Conservation (phyloP, 1,284 basidiomycete species). For the Heliocybe sulcata region DNA sequence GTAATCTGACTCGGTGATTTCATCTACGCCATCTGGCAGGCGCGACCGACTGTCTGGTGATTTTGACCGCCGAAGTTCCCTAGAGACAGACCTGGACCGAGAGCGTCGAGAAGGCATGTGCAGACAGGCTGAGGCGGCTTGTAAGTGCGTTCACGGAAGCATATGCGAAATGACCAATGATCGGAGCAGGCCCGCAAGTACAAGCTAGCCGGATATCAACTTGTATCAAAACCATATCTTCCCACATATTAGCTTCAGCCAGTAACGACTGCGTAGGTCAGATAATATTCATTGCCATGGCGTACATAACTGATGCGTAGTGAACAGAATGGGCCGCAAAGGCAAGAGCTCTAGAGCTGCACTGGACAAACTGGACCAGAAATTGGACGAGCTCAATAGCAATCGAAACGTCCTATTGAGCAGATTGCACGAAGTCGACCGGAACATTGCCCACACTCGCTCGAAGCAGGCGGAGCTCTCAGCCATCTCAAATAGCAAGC, state of each 20-base stretch:
- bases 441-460: not conserved
- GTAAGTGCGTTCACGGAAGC: not conserved
- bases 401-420: not conserved
- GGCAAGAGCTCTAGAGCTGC: not conserved
- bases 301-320: not conserved
- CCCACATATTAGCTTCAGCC: too few relatives aligned
- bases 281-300: not conserved
- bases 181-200: too few relatives aligned
- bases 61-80: slow-evolving; percentile 28
- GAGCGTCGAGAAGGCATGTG: not conserved
- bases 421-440: not conserved
- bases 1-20: slow-evolving; percentile 68
- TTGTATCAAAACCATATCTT: too few relatives aligned
- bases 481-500: not conserved
- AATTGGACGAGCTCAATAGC: not conserved
- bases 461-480: not conserved
- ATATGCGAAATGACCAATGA: not conserved
- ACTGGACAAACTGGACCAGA: not conserved
- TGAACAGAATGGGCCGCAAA: not conserved
- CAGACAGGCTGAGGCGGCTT: not conserved
- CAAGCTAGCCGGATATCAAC: too few relatives aligned
- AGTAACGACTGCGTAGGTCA: too few relatives aligned
- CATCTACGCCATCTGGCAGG: slow-evolving; percentile 45
- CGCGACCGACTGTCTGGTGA: slow-evolving; percentile 33
- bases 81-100: slow-evolving; percentile 5